Percentiles rank a stretch among this genome's conserved stretches.
Conservation (phyloP, 2,329 filamentous ascomycete genomes). For the Huntiella bhutanensis region DNA sequence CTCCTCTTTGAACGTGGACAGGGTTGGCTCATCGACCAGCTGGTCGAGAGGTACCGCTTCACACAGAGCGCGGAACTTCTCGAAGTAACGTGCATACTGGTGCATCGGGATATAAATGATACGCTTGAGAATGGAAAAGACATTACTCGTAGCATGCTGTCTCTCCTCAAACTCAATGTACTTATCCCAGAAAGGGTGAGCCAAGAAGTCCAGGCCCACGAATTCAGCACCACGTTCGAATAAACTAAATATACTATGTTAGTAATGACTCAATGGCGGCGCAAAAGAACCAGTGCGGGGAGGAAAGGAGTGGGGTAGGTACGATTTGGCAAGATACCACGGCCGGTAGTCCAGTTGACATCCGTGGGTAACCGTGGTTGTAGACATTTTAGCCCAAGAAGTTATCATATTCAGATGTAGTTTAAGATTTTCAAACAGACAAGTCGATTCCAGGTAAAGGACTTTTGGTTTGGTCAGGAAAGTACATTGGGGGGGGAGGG, state of each 20-base stretch:
- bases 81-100: slow-evolving; percentile 87
- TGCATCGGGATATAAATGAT: slow-evolving; percentile 85
- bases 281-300: slow-evolving; percentile 13
- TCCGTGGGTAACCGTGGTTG: too few species aligned
- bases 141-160: slow-evolving; percentile 62
- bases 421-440: too few species aligned
- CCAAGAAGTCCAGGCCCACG: slow-evolving; percentile 82
- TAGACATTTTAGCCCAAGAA: too few species aligned
- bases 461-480: too few species aligned
- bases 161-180: slow-evolving; percentile 95
- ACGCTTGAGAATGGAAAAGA: slow-evolving; percentile 66
- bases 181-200: slow-evolving; percentile 97
- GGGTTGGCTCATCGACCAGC: slow-evolving; percentile 47
- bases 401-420: too few species aligned
- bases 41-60: slow-evolving; percentile 55
- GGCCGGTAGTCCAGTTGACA: too few species aligned
- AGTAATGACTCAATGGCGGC: slow-evolving; percentile 16
- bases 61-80: slow-evolving; percentile 65
- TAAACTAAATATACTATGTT: slow-evolving; percentile 38
- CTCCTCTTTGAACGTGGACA: slow-evolving; percentile 52
- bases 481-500: too few species aligned
- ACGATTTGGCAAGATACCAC: not conserved
- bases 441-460: too few species aligned
- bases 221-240: slow-evolving; percentile 76
- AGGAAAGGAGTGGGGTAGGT: slow-evolving; percentile 12